Conservation (phyloP, 345 rosid genomes). For the Pseudoturritis turrita region DNA sequence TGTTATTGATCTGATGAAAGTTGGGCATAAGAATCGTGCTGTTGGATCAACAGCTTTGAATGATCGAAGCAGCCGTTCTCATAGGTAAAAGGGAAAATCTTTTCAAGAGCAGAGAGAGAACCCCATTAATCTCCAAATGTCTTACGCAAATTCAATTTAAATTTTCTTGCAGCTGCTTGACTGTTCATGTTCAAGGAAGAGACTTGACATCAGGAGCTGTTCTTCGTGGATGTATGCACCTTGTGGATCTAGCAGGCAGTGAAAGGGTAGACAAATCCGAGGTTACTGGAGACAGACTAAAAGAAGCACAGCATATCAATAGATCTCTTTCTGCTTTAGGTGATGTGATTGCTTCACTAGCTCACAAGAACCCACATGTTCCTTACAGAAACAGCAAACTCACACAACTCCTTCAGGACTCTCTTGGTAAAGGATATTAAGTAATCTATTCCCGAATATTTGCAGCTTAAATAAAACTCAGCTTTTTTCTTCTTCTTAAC, state of each 20-base stretch:
- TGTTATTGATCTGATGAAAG: conserved; percentile 87
- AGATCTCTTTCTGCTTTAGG: conserved; percentile 95
- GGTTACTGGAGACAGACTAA: conserved; percentile 86
- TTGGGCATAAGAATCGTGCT: conserved; percentile 86
- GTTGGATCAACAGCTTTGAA: conserved; percentile 95
- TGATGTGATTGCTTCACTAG: conserved; percentile 96
- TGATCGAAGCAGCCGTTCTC: conserved; percentile 99
- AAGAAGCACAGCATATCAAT: conserved; percentile 95
- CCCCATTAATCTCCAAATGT: not conserved
- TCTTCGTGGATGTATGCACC: conserved; percentile 93
- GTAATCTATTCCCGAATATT: not conserved
- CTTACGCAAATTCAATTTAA: conserved; percentile 1
- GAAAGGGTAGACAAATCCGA: conserved; percentile 95
- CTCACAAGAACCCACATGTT: conserved; percentile 93
- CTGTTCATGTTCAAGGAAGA: conserved; percentile 94
- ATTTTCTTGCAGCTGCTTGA: conserved; percentile 68
- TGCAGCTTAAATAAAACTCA: not conserved
- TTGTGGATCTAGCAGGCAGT: conserved; percentile 98
- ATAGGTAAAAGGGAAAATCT: conserved; percentile 49
- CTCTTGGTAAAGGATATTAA: conserved; percentile 59
- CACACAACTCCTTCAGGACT: conserved; percentile 93
- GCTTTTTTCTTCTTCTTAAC: not conserved
- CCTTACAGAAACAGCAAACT: conserved; percentile 98
- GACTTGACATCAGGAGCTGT: conserved; percentile 73
- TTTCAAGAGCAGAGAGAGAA: conserved; percentile 9